These are phyloP conservation scores for Dioszegia crocea DNA, from an alignment of 768 basidiomycete species.

Conservation along the genomic window DNA sequence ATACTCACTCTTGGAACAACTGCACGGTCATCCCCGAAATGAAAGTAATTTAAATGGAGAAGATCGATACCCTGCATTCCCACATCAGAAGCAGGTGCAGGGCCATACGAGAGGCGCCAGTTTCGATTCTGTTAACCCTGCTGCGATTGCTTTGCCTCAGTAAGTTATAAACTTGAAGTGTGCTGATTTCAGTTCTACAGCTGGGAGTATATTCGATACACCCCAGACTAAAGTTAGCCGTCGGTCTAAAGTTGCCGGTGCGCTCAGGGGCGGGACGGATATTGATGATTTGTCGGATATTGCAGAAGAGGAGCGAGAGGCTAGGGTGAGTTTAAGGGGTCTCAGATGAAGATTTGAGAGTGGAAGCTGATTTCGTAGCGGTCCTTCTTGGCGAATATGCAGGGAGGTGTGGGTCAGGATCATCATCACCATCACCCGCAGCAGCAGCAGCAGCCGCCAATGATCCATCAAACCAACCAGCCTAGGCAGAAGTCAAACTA, in stretches of 20 bases:
- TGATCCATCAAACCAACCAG: neutral
- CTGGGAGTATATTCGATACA: neutral
- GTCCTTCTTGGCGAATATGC: neutral
- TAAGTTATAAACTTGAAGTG: constrained; percentile 11
- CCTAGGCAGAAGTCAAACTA: constrained; percentile 5
- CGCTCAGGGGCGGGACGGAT: constrained; percentile 32
- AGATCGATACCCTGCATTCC: constrained; percentile 42
- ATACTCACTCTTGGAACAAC: constrained; percentile 23
- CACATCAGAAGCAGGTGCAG: constrained; percentile 13
- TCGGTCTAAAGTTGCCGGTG: constrained; percentile 40
- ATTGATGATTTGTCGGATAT: constrained; percentile 36
- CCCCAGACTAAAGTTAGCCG: constrained; percentile 16
- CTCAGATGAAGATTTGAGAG: neutral
- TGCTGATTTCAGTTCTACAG: constrained; percentile 10
- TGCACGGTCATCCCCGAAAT: constrained; percentile 21
- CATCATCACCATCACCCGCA: constrained; percentile 3
- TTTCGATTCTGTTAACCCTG: constrained; percentile 25
- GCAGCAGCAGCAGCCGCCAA: neutral
- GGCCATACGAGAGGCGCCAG: constrained; percentile 16
- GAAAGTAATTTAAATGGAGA: constrained; percentile 25
- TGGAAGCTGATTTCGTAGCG: constrained; percentile 2
- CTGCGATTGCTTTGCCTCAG: constrained; percentile 17
- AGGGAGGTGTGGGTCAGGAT: neutral
- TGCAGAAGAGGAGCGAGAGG: constrained; percentile 30
- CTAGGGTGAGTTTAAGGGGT: neutral